Percentiles rank a stretch among this genome's conserved stretches.
Conservation (phyloP, 164 flowering plant genomes). For the Nelumbo lutea region DNA sequence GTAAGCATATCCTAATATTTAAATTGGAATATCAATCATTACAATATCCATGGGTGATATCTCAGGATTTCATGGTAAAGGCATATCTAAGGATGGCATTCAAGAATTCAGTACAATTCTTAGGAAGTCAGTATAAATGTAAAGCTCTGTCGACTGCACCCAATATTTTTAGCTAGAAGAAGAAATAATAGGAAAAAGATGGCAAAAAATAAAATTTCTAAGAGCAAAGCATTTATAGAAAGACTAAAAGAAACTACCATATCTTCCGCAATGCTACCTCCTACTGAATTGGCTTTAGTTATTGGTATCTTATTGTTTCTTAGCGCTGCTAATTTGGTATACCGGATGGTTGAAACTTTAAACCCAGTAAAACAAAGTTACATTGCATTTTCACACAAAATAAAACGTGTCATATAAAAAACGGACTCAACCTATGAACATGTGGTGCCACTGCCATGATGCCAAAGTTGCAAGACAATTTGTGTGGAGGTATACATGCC, state of each 20-base stretch:
- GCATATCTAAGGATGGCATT: slow-evolving; percentile 93
- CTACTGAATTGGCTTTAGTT: slow-evolving; percentile 32
- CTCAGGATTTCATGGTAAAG: slow-evolving; percentile 88
- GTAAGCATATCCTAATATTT: background rate
- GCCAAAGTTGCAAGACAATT: slow-evolving; percentile 96
- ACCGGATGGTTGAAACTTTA: slow-evolving; percentile 27
- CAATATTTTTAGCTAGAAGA: slow-evolving; percentile 13
- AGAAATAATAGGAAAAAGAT: background rate
- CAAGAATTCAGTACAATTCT: slow-evolving; percentile 84
- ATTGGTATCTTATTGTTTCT: slow-evolving; percentile 45
- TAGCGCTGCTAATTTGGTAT: slow-evolving; percentile 60
- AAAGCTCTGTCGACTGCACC: slow-evolving; percentile 81
- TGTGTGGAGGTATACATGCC: slow-evolving; percentile 94
- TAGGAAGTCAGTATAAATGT: slow-evolving; percentile 86
- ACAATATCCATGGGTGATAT: slow-evolving; percentile 27
- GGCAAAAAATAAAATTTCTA: background rate
- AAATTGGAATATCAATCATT: background rate
- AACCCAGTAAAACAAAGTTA: background rate
- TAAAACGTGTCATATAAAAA: too few relatives aligned
- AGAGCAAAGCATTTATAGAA: slow-evolving; percentile 2
- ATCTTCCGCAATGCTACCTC: slow-evolving; percentile 44
- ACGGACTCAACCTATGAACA: slow-evolving; percentile 64
- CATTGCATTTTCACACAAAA: background rate
- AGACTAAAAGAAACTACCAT: slow-evolving; percentile 37
- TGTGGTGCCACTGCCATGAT: slow-evolving; percentile 99